Base-by-base conservation (phyloP, 305 asterid species). In the Petunia hybrid region DNA sequence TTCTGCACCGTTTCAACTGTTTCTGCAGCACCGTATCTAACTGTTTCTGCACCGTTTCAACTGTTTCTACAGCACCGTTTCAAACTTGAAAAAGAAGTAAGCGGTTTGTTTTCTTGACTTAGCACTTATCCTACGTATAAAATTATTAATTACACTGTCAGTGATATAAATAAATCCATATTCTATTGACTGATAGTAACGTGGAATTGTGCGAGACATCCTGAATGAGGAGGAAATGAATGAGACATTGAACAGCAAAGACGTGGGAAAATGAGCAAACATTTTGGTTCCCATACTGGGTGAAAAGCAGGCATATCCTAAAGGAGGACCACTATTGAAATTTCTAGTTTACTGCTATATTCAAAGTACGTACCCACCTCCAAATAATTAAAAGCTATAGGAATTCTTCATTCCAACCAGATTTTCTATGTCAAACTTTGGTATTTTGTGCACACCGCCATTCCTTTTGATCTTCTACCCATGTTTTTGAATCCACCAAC, bases 261-360 rank as follows among this genome's bases (percentile, higher is more conserved):
- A 63, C 68, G 7, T 46, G 36, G 78, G 63, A 71, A 71, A 71
- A 71, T 71, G 61, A 71, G 77, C 43, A 51, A 51, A 51, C 46
- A 51, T 51, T 68, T 73, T 73, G 63, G 78, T 51, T 73, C 46
- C 63, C 78, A 73, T 73, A 40, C 74, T 40, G 74, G 42, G 74
- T 66, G 51, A 51, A 51, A 51, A 51, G n/a, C 14, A 51, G 14
- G 36, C 74, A 66, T 66, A 66, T 66, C 74, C 36, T 6, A 66
- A 66, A n/a, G n/a, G n/a, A 66, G 74, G 51, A 66, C 78, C 78
- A 73, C 78, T n/a, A n/a, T 48, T 6, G 46, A 35, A 69, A 51
- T 73, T 73, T 51, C 61, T 10, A 39, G 46, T 64, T 64, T 64
- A 64, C 46, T 64, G 9, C 78, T 12, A 2, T 73, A 12, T 73